Evolutionary conservation across 257 asterid species (phyloP).

Genomic region (Prunella vulgaris): DNA sequence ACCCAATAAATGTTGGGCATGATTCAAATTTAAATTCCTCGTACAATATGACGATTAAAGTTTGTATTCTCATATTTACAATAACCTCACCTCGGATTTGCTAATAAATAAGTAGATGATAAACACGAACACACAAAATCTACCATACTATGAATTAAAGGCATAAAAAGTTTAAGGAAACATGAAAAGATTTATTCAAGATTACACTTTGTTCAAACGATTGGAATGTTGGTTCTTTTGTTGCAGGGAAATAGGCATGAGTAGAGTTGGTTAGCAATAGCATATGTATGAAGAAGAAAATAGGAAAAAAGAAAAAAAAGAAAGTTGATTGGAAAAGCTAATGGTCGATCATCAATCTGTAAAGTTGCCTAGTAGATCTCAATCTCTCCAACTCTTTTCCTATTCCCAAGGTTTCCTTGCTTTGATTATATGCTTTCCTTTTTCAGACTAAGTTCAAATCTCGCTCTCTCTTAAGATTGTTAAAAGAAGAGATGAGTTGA

Average conservation of each 20-base stretch:
- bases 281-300: constrained; percentile 13
- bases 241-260: constrained; percentile 19
- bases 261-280: background rate
- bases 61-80: too few species aligned
- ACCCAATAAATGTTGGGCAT: too few species aligned
- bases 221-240: constrained; percentile 41
- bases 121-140: constrained; percentile 32
- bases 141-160: constrained; percentile 14
- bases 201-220: constrained; percentile 44
- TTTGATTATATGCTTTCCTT: constrained; percentile 43
- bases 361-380: constrained; percentile 32
- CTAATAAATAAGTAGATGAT: constrained; percentile 6
- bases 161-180: constrained; percentile 30
- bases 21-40: too few species aligned
- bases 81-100: too few species aligned
- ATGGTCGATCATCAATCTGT: constrained; percentile 42
- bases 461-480: constrained; percentile 32
- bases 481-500: constrained; percentile 45
- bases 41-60: too few species aligned
- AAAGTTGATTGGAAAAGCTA: constrained; percentile 41
- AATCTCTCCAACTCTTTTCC: constrained; percentile 36
- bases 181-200: constrained; percentile 34
- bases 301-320: too few species aligned
- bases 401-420: constrained; percentile 44
- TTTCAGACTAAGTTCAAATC: constrained; percentile 27